Percentiles rank a stretch among this genome's conserved stretches.
Conservation (phyloP, 2,329 filamentous ascomycete species). For the Neopestalotiopsis rosae region DNA sequence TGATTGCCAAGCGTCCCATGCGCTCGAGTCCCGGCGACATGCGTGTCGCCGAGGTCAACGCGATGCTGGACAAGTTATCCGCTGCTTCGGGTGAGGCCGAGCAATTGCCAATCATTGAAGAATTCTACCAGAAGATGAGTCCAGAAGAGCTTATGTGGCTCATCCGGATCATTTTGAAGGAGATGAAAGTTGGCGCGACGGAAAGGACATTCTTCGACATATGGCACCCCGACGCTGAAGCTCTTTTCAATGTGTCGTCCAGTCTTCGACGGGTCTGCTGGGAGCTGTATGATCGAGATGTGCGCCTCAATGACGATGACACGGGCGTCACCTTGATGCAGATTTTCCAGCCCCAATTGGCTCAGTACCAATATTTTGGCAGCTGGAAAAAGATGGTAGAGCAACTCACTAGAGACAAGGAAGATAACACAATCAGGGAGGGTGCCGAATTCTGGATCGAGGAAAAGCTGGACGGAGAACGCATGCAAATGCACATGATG, state of each 20-base stretch:
- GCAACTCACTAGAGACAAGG: conserved; percentile 55
- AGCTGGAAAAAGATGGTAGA: conserved; percentile 80
- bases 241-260: conserved; percentile 87
- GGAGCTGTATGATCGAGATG: conserved; percentile 79
- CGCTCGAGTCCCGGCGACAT: conserved; percentile 75
- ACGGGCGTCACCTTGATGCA: conserved; percentile 83
- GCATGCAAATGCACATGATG: conserved; percentile 95
- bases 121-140: conserved; percentile 91
- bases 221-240: conserved; percentile 81
- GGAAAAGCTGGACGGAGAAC: conserved; percentile 95
- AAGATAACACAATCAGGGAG: conserved; percentile 63
- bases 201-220: conserved; percentile 87
- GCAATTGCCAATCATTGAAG: conserved; percentile 79
- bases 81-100: conserved; percentile 80
- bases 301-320: conserved; percentile 77
- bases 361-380: conserved; percentile 85
- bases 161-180: conserved; percentile 88
- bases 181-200: conserved; percentile 76
- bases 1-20: conserved; percentile 84
- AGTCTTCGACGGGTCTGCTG: conserved; percentile 91
- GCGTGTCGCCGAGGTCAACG: conserved; percentile 89
- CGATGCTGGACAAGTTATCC: conserved; percentile 79
- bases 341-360: conserved; percentile 95
- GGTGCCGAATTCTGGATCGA: conserved; percentile 87
- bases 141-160: conserved; percentile 93